phyloP scores from a whole-genome alignment of 169 alveolate species.

The Neospora caninum region DNA sequence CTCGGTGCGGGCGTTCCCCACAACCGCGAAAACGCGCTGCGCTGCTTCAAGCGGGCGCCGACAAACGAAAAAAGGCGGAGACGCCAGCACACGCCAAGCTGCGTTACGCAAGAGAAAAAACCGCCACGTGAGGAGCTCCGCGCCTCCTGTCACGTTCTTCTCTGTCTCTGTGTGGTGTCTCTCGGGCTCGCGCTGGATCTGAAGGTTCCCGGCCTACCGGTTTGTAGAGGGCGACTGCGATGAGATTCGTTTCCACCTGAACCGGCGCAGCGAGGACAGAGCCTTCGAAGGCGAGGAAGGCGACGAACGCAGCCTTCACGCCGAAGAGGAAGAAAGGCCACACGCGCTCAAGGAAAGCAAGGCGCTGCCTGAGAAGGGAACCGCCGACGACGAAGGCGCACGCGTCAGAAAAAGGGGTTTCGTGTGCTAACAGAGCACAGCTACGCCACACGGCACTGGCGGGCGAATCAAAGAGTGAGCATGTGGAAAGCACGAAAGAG shows the following conservation, averaged over 20 bases:
- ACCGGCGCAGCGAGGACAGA: not conserved
- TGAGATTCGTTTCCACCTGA: not conserved
- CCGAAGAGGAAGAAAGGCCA: not conserved
- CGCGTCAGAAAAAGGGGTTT: not conserved
- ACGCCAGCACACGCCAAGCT: too few species aligned
- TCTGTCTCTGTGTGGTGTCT: too few species aligned
- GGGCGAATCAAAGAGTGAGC: too few species aligned
- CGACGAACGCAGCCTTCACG: not conserved
- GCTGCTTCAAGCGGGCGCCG: too few species aligned
- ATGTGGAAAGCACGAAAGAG: not conserved
- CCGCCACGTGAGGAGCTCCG: too few species aligned
- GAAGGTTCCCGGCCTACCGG: not conserved
- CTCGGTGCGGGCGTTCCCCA: too few species aligned
- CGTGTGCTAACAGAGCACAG: too few species aligned
- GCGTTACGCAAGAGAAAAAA: too few species aligned
- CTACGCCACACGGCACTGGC: too few species aligned
- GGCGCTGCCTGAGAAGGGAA: not conserved
- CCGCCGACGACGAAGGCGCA: not conserved
- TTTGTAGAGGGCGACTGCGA: not conserved
- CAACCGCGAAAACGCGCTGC: too few species aligned
- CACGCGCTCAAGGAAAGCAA: not conserved
- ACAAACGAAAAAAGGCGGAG: too few species aligned
- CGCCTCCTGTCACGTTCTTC: too few species aligned
- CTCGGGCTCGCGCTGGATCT: not conserved
- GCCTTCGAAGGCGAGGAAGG: slow-evolving; percentile 1